Percentiles rank a stretch among this genome's conserved stretches.
phyloP scores from a whole-genome alignment of 768 basidiomycete genomes.

The Fomitopsis serialis region DNA sequence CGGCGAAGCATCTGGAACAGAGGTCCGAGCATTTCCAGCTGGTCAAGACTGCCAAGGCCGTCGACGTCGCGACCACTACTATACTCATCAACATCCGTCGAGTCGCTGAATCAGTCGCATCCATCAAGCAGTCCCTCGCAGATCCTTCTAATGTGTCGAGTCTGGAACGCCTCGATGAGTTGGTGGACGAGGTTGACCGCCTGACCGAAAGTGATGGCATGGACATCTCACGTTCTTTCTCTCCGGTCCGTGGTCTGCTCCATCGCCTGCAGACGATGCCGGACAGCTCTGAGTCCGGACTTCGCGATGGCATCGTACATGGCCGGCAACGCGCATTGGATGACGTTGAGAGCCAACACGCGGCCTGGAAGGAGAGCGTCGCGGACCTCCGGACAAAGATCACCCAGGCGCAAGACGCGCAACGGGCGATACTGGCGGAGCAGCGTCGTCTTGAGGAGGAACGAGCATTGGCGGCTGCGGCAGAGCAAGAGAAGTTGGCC shows the following conservation, averaged over 20 bases:
- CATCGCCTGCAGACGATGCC: conserved; percentile 49
- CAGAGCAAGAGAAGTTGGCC: conserved; percentile 15
- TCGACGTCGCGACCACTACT: conserved; percentile 39
- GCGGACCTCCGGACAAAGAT: conserved; percentile 26
- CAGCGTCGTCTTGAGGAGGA: conserved; percentile 13
- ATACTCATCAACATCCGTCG: conserved; percentile 33
- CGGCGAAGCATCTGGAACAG: conserved; percentile 42
- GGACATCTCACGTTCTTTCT: conserved; percentile 41
- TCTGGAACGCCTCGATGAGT: conserved; percentile 28
- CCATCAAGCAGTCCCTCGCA: conserved; percentile 32
- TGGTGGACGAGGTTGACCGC: conserved; percentile 33
- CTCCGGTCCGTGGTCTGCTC: conserved; percentile 49
- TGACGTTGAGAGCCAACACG: conserved; percentile 44
- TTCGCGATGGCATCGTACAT: conserved; percentile 43
- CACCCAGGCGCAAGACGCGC: conserved; percentile 37
- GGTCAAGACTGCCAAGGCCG: conserved; percentile 46
- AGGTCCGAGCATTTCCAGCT: conserved; percentile 45
- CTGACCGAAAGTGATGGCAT: conserved; percentile 29
- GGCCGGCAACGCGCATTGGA: conserved; percentile 46
- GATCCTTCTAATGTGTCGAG: conserved; percentile 23
- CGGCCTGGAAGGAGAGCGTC: conserved; percentile 40
- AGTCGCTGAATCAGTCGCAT: conserved; percentile 29
- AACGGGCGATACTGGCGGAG: conserved; percentile 28
- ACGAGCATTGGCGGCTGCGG: conserved; percentile 10
- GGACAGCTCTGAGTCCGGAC: conserved; percentile 34